These are phyloP conservation scores for Somion occarium DNA, from an alignment of 1,284 basidiomycete species.

Conservation along the genomic window DNA sequence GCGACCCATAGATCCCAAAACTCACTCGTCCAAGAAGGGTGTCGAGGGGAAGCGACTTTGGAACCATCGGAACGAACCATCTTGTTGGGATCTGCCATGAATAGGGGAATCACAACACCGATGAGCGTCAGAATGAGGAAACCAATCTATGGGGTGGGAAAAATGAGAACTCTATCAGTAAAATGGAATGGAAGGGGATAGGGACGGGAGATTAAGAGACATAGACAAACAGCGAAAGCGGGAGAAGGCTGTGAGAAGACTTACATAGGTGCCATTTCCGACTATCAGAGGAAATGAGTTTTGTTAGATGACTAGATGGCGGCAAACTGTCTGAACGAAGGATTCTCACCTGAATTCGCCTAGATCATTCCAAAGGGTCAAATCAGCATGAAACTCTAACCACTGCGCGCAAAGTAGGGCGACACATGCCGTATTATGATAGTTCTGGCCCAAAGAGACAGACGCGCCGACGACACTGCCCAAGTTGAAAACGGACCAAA, in stretches of 20 bases:
- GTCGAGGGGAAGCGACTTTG: constrained; percentile 49
- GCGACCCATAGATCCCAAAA: constrained; percentile 47
- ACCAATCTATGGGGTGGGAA: constrained; percentile 46
- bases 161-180: not conserved
- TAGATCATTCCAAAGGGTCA: constrained; percentile 8
- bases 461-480: constrained; percentile 62
- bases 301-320: not conserved
- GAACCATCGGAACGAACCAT: constrained; percentile 75
- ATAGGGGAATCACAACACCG: constrained; percentile 56
- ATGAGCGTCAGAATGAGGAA: constrained; percentile 67
- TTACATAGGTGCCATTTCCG: constrained; percentile 56
- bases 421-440: constrained; percentile 32
- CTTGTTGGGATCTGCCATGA: constrained; percentile 65
- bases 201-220: not conserved
- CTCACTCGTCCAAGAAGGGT: constrained; percentile 68
- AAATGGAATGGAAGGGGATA: not conserved
- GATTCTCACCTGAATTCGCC: constrained; percentile 27
- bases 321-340: constrained; percentile 20
- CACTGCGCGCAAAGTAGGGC: not conserved
- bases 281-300: constrained; percentile 29
- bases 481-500: constrained; percentile 69
- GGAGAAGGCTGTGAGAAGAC: constrained; percentile 19
- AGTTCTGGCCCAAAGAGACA: constrained; percentile 52
- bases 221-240: not conserved
- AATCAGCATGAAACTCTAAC: not conserved